Base-by-base conservation (phyloP, 2,329 filamentous ascomycete species). In the Chaetomium sp. region DNA sequence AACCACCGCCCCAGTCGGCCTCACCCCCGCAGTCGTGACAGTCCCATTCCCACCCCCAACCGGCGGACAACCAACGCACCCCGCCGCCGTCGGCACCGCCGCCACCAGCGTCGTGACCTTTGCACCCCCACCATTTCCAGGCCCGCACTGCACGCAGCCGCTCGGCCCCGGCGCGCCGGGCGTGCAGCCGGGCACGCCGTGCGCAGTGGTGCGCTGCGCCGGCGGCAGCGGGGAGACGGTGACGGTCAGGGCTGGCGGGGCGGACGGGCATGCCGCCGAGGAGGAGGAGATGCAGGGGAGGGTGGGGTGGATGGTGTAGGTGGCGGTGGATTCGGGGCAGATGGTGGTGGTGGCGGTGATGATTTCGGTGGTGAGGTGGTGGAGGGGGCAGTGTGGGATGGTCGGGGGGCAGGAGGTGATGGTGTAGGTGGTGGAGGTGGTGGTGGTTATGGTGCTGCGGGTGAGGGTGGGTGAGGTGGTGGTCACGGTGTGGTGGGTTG, bases 391-490 rank as follows among this genome's bases (percentile, higher is more conserved):
- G 53, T 65, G 51, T 16, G 62, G 64, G 1, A 68, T 65, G 5
- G 60, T 55, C 9, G 68, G 63, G 25, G 66, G 57, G 65, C 68
- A 70, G 2, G 66, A 68, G 49, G 68, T 67, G 64, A 68, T 61
- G 56, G 65, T 71, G 57, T 64, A 66, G 23, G 63, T 70, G 23
- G 56, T 60, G 21, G 54, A 53, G 12, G 21, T 55, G 29, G 63
- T 67, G 53, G 59, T 63, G 27, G 68, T 70, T 50, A 66, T 63
- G 12, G 68, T 67, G 59, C 25, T 68, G 50, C 51, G 62, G 33
- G 65, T 65, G 54, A 65, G 59, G 47, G 68, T 68, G 23, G 49
- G 3, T 1, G n/a, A 47, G n/a, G 45, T 23, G 45, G 45, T 47
- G n/a, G 21, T 23, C 19, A 13, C 33, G 29, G 19, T 8, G 35